Evolutionary conservation across 2,329 filamentous ascomycete genomes (phyloP), one percentile per base, ranked within the genome.

Genomic region (Emmonsiellopsis sp.): DNA sequence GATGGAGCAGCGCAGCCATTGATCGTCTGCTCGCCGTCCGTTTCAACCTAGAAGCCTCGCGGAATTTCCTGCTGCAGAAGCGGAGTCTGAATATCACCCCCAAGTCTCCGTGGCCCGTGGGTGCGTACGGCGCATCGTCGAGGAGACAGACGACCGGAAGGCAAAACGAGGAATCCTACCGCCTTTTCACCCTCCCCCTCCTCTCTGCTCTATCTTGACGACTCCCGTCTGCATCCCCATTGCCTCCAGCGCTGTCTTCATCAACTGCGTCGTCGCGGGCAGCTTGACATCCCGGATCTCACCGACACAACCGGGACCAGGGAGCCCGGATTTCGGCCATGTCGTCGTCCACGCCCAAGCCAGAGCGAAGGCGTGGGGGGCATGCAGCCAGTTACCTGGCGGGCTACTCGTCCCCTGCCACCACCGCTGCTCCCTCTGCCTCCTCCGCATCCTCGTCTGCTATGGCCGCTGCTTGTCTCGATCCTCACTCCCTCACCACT

Each of bases 21-120:
- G 35, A 49, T 40, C 35, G 13, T 49, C 20, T 35, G n/a, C 16
- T 4, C 34, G 16, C n/a, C 35, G 34, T 26, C 1, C 15, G 16
- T n/a, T 48, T 38, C 11, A 15, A 20, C 11, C 45, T 47, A 50
- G 49, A 54, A 54, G 48, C 51, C 38, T 56, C 26, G 49, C 58
- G 60, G 57, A 60, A 61, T 55, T 54, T 62, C 54, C 48, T 31
- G 26, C 40, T 35, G 26, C 44, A 32, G 37, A n/a, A 35, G 42
- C 45, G n/a, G 31, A 37, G 15, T 13, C 26, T 42, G 32, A 42
- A 42, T 26, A 42, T 11, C 7, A 34, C 60, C 30, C 52, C 53
- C 16, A 38, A 58, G 45, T 32, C 45, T 34, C 45, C 15, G 30
- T n/a, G 16, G 8, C 13, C 32, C 15, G 37, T 35, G 9, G 31